phyloP scores from a whole-genome alignment of 192 early-diverging fungal genomes.

The Helicostylum pulchrum region DNA sequence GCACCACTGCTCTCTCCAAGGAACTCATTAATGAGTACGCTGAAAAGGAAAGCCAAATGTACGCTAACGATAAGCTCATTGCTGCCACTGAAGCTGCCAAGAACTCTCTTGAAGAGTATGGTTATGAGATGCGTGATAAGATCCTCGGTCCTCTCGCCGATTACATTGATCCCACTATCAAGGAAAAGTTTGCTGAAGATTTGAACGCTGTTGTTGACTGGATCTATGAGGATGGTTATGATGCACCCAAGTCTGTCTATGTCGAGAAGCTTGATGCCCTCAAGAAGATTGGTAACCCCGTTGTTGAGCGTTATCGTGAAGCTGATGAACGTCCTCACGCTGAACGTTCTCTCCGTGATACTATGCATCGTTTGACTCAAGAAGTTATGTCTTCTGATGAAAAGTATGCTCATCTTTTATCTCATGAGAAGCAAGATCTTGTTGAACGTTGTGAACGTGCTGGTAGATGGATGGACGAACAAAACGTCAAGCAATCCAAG shows the following conservation, averaged over 20 bases:
- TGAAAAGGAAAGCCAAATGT: slow-evolving; percentile 86
- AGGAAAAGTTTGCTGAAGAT: slow-evolving; percentile 63
- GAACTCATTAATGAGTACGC: slow-evolving; percentile 60
- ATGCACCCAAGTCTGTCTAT: slow-evolving; percentile 87
- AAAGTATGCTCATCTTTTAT: slow-evolving; percentile 82
- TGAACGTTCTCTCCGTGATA: slow-evolving; percentile 78
- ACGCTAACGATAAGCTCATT: slow-evolving; percentile 79
- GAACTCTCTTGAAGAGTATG: slow-evolving; percentile 97
- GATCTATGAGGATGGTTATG: slow-evolving; percentile 97
- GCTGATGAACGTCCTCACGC: slow-evolving; percentile 81
- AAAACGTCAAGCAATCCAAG: slow-evolving; percentile 70
- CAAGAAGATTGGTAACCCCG: slow-evolving; percentile 79
- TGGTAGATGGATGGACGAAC: slow-evolving; percentile 85
- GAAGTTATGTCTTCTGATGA: slow-evolving; percentile 76
- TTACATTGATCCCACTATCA: slow-evolving; percentile 70
- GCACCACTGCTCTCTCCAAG: slow-evolving; percentile 57
- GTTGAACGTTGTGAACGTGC: slow-evolving; percentile 70
- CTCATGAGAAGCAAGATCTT: slow-evolving; percentile 81
- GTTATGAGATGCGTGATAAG: slow-evolving; percentile 92
- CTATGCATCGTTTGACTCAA: slow-evolving; percentile 67
- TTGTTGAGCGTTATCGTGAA: slow-evolving; percentile 78
- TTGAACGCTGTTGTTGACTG: slow-evolving; percentile 90
- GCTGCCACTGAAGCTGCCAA: slow-evolving; percentile 90
- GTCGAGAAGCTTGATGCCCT: slow-evolving; percentile 75
- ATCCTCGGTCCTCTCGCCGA: slow-evolving; percentile 68